Base-by-base conservation (phyloP, 1,139 yeast species). In the Hemisphaericaspora xylanilytica region DNA sequence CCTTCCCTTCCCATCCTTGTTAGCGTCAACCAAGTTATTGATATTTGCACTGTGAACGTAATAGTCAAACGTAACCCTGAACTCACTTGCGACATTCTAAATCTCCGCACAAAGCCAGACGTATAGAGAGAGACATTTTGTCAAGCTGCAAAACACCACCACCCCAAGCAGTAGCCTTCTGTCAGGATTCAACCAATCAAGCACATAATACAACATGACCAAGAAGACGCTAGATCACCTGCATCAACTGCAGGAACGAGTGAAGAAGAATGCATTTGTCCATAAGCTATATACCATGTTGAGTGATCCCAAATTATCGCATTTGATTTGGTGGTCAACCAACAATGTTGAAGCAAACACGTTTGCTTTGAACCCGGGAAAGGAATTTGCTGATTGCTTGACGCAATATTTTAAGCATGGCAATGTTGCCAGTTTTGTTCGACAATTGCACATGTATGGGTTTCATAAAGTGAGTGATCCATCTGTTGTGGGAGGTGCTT, bases 261-360 rank as follows among this genome's bases (percentile, higher is more conserved):
- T 68, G 22, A 79, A 78, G 51, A 78, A 77, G 47, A 77, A 80
- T 41, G 85, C 85, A 1, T 81, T 81, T 58, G 85, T 81, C 7
- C 78, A 78, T 48, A 81, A 81, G 56, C 60, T 81, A 16, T 80
- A 74, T 52, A 65, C 75, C 36, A 80, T 80, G 85, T 63, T 80
- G 21, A 64, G 65, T 34, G 84, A 80, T 48, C 70, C 76, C n/a
- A 61, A 58, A 27, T 56, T 80, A 24, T 38, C 62, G 13, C 66
- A 67, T 43, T 50, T 71, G 27, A 87, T 90, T 32, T 80, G 90
- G 77, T 92, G 97, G 97, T 76, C 86, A 5, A 74, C 79, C 35
- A 61, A 73, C 38, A 63, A 73, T 37, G 81, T 78, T 35, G 76
- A 73, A 37, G 66, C 67, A 34, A 75, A 78, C 45, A 76, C 83